Base-by-base conservation (phyloP, 257 asterid genomes). In the Rhazya stricta region DNA sequence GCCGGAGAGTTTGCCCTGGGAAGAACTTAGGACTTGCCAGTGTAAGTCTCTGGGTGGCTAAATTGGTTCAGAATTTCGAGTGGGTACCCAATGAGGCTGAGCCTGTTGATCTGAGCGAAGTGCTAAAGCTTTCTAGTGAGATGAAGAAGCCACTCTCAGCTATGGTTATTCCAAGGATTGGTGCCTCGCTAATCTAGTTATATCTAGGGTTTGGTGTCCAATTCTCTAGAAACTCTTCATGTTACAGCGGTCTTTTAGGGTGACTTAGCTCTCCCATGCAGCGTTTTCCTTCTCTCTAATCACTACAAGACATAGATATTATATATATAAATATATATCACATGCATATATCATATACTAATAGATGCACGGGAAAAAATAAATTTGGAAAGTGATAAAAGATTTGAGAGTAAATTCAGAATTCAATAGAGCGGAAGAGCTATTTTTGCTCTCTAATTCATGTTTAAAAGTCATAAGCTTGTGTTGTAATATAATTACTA, bases 1-100 rank as follows among this genome's bases (percentile, higher is more conserved):
- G 93, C 1, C 86, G 89, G 0, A 78, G 93, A 79, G 84, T 88
- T 69, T 88, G 90, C 65, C 93, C 93, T 0, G 93, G 93, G 15
- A 88, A 83, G 84, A 81, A 76, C 29, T 45, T 88, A 27, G 90
- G 93, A 43, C 39, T 84, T 16, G 85, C 78, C 1, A 88, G 72
- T 0, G 93, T 88, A 65, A 77, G 78, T 60, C 78, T 86, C 2
- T 88, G 90, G 87, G 90, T 86, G 73, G 93, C 90, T 15, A 88
- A 77, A 42, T 69, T 88, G 82, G 89, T 88, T 13, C 80, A 81
- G 36, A 32, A 25, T 2, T 86, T 84, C 70, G 57, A 39, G 54
- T 88, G 90, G 93, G 62, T 73, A 42, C 51, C 45, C 36, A 69
- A 67, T 19, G 29, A 32, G 12, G 62, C 53, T 23, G 61, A 29